Evolutionary conservation across 148 eudicot species (phyloP).

Genomic region (Oxyria digyna): DNA sequence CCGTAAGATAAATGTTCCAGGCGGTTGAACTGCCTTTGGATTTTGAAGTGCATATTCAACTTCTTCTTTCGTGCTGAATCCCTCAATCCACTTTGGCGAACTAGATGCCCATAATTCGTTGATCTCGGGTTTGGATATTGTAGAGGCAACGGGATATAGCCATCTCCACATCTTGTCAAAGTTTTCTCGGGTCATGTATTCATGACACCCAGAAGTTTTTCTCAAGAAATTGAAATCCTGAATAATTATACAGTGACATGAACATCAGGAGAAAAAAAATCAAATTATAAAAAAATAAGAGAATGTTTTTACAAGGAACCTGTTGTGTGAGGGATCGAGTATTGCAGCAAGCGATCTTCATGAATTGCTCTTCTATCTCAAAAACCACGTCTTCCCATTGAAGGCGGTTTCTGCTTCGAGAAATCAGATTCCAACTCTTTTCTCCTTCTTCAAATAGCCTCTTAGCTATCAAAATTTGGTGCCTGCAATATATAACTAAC

Average conservation of each 20-base stretch:
- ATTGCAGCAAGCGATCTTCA: constrained; percentile 51
- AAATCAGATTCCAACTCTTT: constrained; percentile 55
- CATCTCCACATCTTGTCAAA: constrained; percentile 89
- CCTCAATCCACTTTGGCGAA: constrained; percentile 76
- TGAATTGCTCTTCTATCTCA: constrained; percentile 53
- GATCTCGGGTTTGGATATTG: constrained; percentile 47
- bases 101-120: constrained; percentile 54
- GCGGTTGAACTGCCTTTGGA: constrained; percentile 41
- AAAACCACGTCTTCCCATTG: constrained; percentile 63
- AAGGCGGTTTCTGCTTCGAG: constrained; percentile 40
- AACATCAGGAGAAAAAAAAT: neutral
- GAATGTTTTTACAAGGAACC: constrained; percentile 42
- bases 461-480: constrained; percentile 69
- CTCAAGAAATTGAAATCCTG: constrained; percentile 80
- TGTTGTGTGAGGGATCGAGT: constrained; percentile 58
- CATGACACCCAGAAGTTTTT: constrained; percentile 54
- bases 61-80: constrained; percentile 87
- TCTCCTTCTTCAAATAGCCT: constrained; percentile 70
- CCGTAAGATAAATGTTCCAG: constrained; percentile 85
- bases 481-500: constrained; percentile 25
- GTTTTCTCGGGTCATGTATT: constrained; percentile 44
- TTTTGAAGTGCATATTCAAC: constrained; percentile 61
- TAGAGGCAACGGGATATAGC: constrained; percentile 81
- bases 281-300: neutral
- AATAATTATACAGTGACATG: neutral